Evolutionary conservation across 2,329 filamentous ascomycete genomes (phyloP), one percentile per base, ranked within the genome.

Genomic region (Fusarium stilboides): DNA sequence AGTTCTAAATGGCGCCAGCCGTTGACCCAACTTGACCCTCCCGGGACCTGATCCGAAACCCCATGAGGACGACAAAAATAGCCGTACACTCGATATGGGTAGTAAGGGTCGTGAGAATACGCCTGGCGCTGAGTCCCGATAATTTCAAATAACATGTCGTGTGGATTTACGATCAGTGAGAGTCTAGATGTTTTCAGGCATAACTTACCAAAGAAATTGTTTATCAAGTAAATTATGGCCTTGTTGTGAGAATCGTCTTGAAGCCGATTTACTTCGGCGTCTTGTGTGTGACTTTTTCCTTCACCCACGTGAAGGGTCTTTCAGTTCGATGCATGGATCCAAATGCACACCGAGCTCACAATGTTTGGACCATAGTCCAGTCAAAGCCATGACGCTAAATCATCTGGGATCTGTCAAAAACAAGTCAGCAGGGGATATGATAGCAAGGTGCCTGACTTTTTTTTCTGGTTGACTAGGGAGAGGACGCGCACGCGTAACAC

Each of bases 401-500:
- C 63, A 60, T 58, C 65, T 60, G 33, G 70, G 65, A 62, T 71
- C 62, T 65, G 43, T 57, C 53, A 64, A 69, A 60, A 62, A 58
- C 57, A 62, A 72, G 72, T 59, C 72, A 66, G 69, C 63, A 73
- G 59, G 64, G 66, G 54, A 59, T 47, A 40, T 36, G 56, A 55
- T 37, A 45, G 66, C 54, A 53, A 68, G 61, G 56, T 64, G 66
- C 52, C 59, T 70, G 57, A 59, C 56, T 51, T 54, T 56, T 70
- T 54, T 44, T 60, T 68, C 42, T 49, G 46, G 46, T 59, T 36
- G 44, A 57, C 52, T 56, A 57, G 57, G 49, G 60, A 58, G 47
- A 74, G 68, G 73, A 74, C 75, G 75, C 74, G 71, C 72, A 77
- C 70, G 71, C 67, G 73, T 72, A 77, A 78, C 75, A 78, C 77